Conservation (phyloP, 2,329 filamentous ascomycete genomes). For the Akanthomyces dipterigenus region DNA sequence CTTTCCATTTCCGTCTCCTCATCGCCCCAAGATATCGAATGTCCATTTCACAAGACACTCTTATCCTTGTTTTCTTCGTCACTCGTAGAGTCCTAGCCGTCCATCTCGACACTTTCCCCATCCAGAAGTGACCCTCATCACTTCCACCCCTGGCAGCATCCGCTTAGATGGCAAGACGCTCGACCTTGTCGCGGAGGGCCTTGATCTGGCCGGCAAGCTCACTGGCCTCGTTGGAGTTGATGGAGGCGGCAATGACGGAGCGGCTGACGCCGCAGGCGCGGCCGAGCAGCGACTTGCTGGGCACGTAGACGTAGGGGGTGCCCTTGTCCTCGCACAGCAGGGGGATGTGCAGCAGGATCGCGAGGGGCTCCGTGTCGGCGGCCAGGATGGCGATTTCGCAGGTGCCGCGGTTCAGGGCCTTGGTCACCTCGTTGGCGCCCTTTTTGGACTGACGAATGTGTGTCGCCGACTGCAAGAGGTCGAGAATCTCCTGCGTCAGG, state of each 20-base stretch:
- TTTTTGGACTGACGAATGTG: constrained; percentile 71
- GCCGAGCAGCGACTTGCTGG: constrained; percentile 76
- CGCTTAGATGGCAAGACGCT: constrained; percentile 83
- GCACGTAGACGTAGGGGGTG: constrained; percentile 60
- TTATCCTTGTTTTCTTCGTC: neutral
- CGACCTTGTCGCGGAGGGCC: constrained; percentile 87
- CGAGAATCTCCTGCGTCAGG: constrained; percentile 74
- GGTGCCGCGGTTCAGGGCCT: constrained; percentile 86
- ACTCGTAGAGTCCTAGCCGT: neutral
- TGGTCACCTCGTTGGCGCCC: constrained; percentile 78
- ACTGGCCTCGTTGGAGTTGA: constrained; percentile 87
- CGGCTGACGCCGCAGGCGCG: constrained; percentile 85
- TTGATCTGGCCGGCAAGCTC: constrained; percentile 86
- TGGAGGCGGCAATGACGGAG: constrained; percentile 77
- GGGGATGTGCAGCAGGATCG: constrained; percentile 83
- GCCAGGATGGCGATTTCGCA: constrained; percentile 84
- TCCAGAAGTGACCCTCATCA: too few species aligned
- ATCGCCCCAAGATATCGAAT: neutral
- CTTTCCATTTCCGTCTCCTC: neutral
- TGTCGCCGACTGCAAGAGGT: constrained; percentile 69
- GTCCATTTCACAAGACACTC: constrained; percentile 8
- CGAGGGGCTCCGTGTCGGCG: constrained; percentile 77
- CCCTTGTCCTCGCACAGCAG: constrained; percentile 80
- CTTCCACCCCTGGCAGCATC: too few species aligned
- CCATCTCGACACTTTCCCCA: neutral